Evolutionary conservation across 2,329 filamentous ascomycete species (phyloP).

Genomic region (Trichoderma simmonsii): DNA sequence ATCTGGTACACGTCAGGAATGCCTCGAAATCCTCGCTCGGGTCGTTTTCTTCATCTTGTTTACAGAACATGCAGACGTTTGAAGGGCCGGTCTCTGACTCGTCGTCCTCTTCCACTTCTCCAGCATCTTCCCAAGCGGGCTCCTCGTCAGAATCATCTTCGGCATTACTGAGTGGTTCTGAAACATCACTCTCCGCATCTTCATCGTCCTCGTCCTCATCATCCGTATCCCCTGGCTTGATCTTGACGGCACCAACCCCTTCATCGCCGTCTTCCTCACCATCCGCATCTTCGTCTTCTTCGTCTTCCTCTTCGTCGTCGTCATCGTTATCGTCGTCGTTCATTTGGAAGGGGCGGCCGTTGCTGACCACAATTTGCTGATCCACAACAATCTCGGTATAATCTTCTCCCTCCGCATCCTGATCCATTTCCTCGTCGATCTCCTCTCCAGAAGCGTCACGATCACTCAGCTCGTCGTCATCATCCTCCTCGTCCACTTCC

Average conservation of each 20-base stretch:
- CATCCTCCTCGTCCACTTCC: constrained; percentile 27
- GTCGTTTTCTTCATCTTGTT: constrained; percentile 77
- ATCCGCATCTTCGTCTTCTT: constrained; percentile 30
- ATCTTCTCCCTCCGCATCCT: constrained; percentile 39
- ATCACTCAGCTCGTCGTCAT: constrained; percentile 38
- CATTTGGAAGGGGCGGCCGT: constrained; percentile 24
- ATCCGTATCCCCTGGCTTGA: constrained; percentile 48
- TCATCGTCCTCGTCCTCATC: constrained; percentile 36
- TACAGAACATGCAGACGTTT: constrained; percentile 67
- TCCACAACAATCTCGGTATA: constrained; percentile 34
- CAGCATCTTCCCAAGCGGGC: constrained; percentile 52
- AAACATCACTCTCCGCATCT: constrained; percentile 43
- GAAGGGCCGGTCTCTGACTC: constrained; percentile 50
- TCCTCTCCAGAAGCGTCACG: constrained; percentile 42
- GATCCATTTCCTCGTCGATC: constrained; percentile 35
- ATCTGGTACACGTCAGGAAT: constrained; percentile 72
- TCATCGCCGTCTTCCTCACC: constrained; percentile 44
- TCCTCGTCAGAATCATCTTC: constrained; percentile 53
- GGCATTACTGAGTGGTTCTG: constrained; percentile 45
- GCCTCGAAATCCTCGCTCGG: constrained; percentile 77
- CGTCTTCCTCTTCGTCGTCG: neutral
- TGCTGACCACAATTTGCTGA: constrained; percentile 28
- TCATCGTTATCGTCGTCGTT: constrained; percentile 21
- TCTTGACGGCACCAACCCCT: constrained; percentile 56
- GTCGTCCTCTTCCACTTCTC: constrained; percentile 57